Conservation (phyloP, 2,329 filamentous ascomycete genomes). For the Diaporthe destruens region DNA sequence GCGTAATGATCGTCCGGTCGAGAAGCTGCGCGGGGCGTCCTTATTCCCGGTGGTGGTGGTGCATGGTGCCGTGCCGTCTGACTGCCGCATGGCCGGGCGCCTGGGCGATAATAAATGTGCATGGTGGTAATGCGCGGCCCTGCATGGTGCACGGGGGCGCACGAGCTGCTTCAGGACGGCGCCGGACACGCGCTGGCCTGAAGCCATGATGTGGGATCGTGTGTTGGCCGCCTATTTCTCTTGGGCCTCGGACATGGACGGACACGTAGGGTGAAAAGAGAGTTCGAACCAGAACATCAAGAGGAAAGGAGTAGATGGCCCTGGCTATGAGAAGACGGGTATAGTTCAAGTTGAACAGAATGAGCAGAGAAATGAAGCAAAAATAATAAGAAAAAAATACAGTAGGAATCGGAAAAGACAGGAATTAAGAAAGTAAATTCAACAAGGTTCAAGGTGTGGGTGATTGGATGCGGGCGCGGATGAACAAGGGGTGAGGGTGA, state of each 20-base stretch:
- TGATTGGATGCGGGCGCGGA: background rate
- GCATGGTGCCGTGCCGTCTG: slow-evolving; percentile 18
- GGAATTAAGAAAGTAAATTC: background rate
- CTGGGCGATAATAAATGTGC: slow-evolving; percentile 1
- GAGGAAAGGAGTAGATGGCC: slow-evolving; percentile 2
- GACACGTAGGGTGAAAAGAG: background rate
- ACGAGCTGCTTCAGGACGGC: slow-evolving; percentile 28
- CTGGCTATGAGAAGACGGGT: background rate
- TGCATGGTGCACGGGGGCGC: slow-evolving; percentile 18
- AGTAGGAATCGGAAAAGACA: background rate
- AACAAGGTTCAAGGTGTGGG: background rate
- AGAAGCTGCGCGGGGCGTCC: slow-evolving; percentile 13
- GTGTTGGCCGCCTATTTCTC: background rate
- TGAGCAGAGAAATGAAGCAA: background rate
- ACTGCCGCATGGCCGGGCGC: slow-evolving; percentile 1
- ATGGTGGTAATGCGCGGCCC: slow-evolving; percentile 8
- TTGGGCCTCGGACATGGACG: background rate
- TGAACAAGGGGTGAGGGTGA: background rate
- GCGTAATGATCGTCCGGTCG: slow-evolving; percentile 30
- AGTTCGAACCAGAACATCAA: background rate
- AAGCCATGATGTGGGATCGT: slow-evolving; percentile 18
- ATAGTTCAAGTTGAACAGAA: background rate
- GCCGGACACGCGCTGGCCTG: slow-evolving; percentile 29
- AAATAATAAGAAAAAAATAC: background rate
- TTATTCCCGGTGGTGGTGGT: slow-evolving; percentile 3